These are phyloP conservation scores for Dryas integrifolia DNA, from an alignment of 331 rosid species.

Conservation along the genomic window DNA sequence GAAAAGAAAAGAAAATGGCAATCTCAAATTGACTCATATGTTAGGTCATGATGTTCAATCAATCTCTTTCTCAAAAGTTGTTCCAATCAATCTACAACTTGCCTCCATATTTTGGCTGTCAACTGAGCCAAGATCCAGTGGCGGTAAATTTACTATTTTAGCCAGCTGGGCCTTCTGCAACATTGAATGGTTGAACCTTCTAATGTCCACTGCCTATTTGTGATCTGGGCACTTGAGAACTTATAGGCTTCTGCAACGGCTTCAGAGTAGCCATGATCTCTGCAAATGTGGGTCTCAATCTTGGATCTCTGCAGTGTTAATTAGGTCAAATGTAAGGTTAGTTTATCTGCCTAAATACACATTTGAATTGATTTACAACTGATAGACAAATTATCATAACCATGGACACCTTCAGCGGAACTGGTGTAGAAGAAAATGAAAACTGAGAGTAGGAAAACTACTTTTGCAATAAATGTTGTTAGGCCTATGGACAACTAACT, in stretches of 20 bases:
- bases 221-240: constrained; percentile 53
- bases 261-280: constrained; percentile 91
- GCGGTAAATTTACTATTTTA: constrained; percentile 34
- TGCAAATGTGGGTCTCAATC: constrained; percentile 79
- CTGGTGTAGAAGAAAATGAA: too few relatives aligned
- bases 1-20: constrained; percentile 44
- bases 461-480: not conserved
- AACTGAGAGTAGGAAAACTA: too few relatives aligned
- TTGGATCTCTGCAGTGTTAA: constrained; percentile 63
- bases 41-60: constrained; percentile 55
- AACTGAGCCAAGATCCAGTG: constrained; percentile 45
- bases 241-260: constrained; percentile 73
- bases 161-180: constrained; percentile 43
- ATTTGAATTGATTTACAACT: not conserved
- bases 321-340: constrained; percentile 18
- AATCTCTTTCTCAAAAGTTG: constrained; percentile 32
- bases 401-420: not conserved
- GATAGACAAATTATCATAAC: constrained; percentile 6
- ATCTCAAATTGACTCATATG: constrained; percentile 43
- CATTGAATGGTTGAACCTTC: constrained; percentile 38
- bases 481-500: not conserved
- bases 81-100: constrained; percentile 51
- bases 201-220: constrained; percentile 23
- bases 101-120: constrained; percentile 35
- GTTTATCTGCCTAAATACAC: constrained; percentile 1